phyloP scores from a whole-genome alignment of 306 rosid genomes.

The Hippophae rhamnoides region DNA sequence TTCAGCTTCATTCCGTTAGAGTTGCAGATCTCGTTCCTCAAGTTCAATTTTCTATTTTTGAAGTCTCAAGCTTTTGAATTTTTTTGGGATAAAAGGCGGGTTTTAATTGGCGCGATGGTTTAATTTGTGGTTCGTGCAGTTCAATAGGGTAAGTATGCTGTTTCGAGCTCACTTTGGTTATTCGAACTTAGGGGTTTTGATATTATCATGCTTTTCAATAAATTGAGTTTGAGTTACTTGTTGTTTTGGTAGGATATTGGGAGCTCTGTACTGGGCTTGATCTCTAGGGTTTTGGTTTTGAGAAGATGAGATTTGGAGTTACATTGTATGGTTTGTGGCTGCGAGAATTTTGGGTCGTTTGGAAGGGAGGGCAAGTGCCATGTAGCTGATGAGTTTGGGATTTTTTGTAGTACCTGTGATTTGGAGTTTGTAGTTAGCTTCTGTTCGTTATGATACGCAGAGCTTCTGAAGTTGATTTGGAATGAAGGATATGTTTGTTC shows the following conservation, averaged over 20 bases:
- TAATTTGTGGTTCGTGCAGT: slow-evolving; percentile 34
- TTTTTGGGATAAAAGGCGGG: slow-evolving; percentile 25
- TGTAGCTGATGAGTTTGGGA: slow-evolving; percentile 29
- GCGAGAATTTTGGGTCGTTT: slow-evolving; percentile 35
- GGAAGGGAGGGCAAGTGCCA: slow-evolving; percentile 21
- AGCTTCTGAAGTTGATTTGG: slow-evolving; percentile 27
- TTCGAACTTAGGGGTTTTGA: slow-evolving; percentile 51
- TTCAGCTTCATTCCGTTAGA: slow-evolving; percentile 19
- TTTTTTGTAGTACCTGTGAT: slow-evolving; percentile 27
- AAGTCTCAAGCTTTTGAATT: slow-evolving; percentile 52
- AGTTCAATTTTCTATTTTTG: slow-evolving; percentile 39
- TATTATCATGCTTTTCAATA: slow-evolving; percentile 26
- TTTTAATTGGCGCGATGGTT: slow-evolving; percentile 36
- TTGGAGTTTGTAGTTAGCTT: slow-evolving; percentile 19
- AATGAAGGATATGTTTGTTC: slow-evolving; percentile 39
- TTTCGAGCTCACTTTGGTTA: slow-evolving; percentile 27
- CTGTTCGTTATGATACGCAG: slow-evolving; percentile 23
- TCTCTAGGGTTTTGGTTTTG: slow-evolving; percentile 79
- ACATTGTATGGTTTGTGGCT: slow-evolving; percentile 39
- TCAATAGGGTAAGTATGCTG: slow-evolving; percentile 18
- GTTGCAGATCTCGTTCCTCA: slow-evolving; percentile 52
- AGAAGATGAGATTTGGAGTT: slow-evolving; percentile 58
- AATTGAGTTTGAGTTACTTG: slow-evolving; percentile 27
- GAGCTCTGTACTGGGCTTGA: slow-evolving; percentile 36
- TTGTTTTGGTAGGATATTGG: slow-evolving; percentile 27